A percentile compares a stretch with the other conserved stretches of the same genome.
phyloP scores from a whole-genome alignment of 768 basidiomycete genomes.

The Infundibulicybe gibba region DNA sequence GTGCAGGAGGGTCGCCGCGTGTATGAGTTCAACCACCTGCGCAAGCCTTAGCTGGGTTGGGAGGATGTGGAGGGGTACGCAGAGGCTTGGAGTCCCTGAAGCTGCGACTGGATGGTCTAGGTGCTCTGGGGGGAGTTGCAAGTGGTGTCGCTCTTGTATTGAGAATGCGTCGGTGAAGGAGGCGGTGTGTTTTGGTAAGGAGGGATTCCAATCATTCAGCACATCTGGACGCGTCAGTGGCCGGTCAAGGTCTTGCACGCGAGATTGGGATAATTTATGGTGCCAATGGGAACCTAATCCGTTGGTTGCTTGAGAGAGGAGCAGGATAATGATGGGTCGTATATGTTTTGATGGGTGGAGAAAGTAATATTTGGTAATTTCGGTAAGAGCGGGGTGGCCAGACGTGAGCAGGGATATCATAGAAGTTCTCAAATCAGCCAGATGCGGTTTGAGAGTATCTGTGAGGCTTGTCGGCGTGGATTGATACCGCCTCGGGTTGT shows the following conservation, averaged over 20 bases:
- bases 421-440: slow-evolving; percentile 61
- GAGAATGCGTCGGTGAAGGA: slow-evolving; percentile 46
- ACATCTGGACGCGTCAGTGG: slow-evolving; percentile 72
- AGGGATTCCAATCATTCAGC: slow-evolving; percentile 88
- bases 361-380: slow-evolving; percentile 92
- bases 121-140: slow-evolving; percentile 23
- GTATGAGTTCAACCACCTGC: slow-evolving; percentile 95
- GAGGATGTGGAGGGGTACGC: slow-evolving; percentile 38
- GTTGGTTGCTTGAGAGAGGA: slow-evolving; percentile 88
- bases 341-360: slow-evolving; percentile 87
- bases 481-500: slow-evolving; percentile 7
- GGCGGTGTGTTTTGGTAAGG: slow-evolving; percentile 58
- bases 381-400: slow-evolving; percentile 77
- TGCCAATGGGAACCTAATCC: slow-evolving; percentile 70
- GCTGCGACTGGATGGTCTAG: slow-evolving; percentile 21
- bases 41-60: slow-evolving; percentile 88
- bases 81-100: slow-evolving; percentile 13
- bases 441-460: slow-evolving; percentile 43
- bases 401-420: slow-evolving; percentile 76
- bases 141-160: slow-evolving; percentile 20
- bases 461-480: slow-evolving; percentile 70
- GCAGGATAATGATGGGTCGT: slow-evolving; percentile 80
- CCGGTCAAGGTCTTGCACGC: slow-evolving; percentile 58
- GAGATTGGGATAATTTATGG: slow-evolving; percentile 51
- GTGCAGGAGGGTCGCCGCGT: slow-evolving; percentile 90